Conservation (phyloP, 352 stramenopile genomes). For the Phytopythium helicoides region DNA sequence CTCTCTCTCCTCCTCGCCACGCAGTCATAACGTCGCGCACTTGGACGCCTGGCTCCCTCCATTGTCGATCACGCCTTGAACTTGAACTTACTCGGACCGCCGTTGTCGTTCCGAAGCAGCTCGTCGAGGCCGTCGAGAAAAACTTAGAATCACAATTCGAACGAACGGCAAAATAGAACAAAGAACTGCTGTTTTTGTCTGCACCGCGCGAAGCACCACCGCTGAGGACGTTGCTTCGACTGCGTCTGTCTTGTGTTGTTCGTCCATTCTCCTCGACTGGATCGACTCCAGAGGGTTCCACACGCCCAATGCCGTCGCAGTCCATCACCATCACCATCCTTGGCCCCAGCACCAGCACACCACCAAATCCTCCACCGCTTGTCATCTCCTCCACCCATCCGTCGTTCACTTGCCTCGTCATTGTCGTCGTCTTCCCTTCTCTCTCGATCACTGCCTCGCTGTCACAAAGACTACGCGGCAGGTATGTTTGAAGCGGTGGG, state of each 20-base stretch:
- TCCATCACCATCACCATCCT: neutral
- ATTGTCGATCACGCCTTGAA: neutral
- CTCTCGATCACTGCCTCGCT: neutral
- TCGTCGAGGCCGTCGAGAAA: conserved; percentile 1
- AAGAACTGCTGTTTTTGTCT: conserved; percentile 6
- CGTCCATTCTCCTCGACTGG: neutral
- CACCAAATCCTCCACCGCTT: neutral
- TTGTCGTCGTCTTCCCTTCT: conserved; percentile 9
- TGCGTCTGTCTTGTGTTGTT: neutral
- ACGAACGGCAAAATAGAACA: conserved; percentile 8
- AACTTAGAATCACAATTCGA: neutral
- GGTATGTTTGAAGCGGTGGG: too few species aligned
- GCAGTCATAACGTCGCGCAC: conserved; percentile 1
- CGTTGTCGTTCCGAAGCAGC: neutral
- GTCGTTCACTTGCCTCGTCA: neutral
- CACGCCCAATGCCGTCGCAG: conserved; percentile 6
- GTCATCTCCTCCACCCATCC: conserved; percentile 9
- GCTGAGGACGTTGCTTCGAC: neutral
- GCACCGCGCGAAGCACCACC: neutral
- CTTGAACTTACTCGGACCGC: neutral
- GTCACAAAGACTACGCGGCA: neutral
- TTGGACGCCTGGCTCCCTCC: neutral
- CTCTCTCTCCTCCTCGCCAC: conserved; percentile 5
- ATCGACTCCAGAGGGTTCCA: conserved; percentile 5
- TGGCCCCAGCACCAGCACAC: conserved; percentile 13